Conservation (phyloP, 139 green algal species). For the Chlorella ohadii region DNA sequence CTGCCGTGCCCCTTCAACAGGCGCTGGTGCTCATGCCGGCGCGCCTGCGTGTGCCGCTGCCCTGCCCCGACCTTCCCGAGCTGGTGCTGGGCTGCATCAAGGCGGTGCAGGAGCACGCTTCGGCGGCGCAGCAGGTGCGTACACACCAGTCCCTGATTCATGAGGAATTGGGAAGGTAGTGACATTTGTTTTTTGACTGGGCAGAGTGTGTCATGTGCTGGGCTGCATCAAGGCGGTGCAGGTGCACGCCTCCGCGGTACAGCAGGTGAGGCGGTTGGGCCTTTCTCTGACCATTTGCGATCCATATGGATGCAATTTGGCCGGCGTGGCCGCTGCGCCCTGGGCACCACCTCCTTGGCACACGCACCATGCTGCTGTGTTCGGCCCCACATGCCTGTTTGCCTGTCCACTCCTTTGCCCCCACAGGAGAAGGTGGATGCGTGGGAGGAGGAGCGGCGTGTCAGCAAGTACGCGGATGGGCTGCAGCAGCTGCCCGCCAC, state of each 20-base stretch:
- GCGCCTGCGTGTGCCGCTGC: conserved; percentile 63
- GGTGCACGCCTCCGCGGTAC: too few species aligned
- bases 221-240: too few species aligned
- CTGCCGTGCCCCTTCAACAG: not conserved
- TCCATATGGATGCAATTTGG: too few species aligned
- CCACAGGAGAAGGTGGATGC: conserved; percentile 47
- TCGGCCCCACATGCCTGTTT: not conserved
- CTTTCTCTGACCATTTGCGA: too few species aligned
- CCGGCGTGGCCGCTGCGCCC: too few species aligned
- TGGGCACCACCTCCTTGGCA: too few species aligned
- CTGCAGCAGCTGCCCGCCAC: conserved; percentile 85
- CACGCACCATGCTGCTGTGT: not conserved
- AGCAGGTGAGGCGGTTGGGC: too few species aligned
- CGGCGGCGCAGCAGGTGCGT: conserved; percentile 58
- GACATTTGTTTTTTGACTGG: too few species aligned
- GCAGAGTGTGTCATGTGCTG: too few species aligned
- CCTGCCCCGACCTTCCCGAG: conserved; percentile 83
- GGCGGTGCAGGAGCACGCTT: conserved; percentile 79
- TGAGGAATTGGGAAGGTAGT: too few species aligned
- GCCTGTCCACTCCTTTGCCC: too few species aligned
- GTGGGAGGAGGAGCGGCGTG: conserved; percentile 84
- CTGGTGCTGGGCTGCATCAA: conserved; percentile 74
- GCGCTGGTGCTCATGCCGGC: conserved; percentile 56
- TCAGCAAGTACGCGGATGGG: conserved; percentile 86
- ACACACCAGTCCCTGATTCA: too few species aligned